A percentile compares a stretch with the other conserved stretches of the same genome.
phyloP scores from a whole-genome alignment of 2,329 filamentous ascomycete species.

The Coleophoma cylindrospora region DNA sequence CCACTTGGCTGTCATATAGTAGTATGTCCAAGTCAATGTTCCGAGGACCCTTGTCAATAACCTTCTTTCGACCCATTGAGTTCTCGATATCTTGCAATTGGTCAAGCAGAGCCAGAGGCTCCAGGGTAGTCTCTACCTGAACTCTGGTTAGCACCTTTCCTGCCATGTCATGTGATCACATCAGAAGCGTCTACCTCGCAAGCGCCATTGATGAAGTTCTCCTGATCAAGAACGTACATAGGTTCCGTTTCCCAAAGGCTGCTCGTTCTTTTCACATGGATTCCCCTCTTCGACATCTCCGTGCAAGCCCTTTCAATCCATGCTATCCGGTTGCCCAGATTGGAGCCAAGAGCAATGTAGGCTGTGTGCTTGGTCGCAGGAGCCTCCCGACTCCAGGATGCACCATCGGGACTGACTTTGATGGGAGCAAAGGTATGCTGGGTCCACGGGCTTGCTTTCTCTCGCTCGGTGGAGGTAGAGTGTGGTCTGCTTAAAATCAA shows the following conservation, averaged over 20 bases:
- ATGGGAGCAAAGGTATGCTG: neutral
- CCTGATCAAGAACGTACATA: slow-evolving; percentile 93
- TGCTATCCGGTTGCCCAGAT: slow-evolving; percentile 77
- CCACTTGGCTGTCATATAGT: slow-evolving; percentile 64
- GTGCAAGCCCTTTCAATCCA: slow-evolving; percentile 82
- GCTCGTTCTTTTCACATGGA: slow-evolving; percentile 75
- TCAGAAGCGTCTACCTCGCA: slow-evolving; percentile 64
- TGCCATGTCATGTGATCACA: neutral
- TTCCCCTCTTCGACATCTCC: slow-evolving; percentile 68
- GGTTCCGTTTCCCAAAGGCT: slow-evolving; percentile 90
- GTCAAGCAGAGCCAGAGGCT: slow-evolving; percentile 72
- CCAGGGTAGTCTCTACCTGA: slow-evolving; percentile 75
- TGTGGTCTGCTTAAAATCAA: neutral
- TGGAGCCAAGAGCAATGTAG: slow-evolving; percentile 88
- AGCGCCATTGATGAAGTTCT: slow-evolving; percentile 83
- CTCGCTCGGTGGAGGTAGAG: neutral
- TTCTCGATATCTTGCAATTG: slow-evolving; percentile 80
- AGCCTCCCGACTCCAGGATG: neutral
- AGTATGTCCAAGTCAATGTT: slow-evolving; percentile 95
- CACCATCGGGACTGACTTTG: neutral
- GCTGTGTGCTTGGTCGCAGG: slow-evolving; percentile 33
- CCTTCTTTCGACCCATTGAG: slow-evolving; percentile 71
- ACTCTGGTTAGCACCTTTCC: neutral
- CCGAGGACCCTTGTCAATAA: slow-evolving; percentile 88
- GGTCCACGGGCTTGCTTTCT: neutral